phyloP scores from a whole-genome alignment of 495 filamentous ascomycete genomes.

The Penicillium crystallinum region DNA sequence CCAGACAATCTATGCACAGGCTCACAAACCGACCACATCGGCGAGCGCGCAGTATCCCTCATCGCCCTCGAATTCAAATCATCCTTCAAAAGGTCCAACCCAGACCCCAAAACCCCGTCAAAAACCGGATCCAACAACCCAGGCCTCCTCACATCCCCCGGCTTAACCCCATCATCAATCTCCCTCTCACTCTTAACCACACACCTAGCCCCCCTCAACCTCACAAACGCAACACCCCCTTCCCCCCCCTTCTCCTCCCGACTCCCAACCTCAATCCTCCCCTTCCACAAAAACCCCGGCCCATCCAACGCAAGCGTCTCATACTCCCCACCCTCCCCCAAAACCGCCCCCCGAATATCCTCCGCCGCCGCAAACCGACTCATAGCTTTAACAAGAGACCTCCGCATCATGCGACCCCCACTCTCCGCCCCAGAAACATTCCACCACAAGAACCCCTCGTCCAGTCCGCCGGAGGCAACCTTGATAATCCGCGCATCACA shows the following conservation, averaged over 20 bases:
- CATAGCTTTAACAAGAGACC: slow-evolving; percentile 56
- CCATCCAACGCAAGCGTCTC: slow-evolving; percentile 88
- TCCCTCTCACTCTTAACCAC: slow-evolving; percentile 39
- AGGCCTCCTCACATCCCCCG: slow-evolving; percentile 35
- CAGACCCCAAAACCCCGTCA: slow-evolving; percentile 12
- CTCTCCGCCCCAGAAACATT: slow-evolving; percentile 52
- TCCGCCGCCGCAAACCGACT: slow-evolving; percentile 57
- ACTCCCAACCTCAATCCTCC: slow-evolving; percentile 59
- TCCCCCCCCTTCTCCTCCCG: slow-evolving; percentile 55
- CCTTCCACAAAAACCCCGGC: slow-evolving; percentile 64
- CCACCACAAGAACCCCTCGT: slow-evolving; percentile 75
- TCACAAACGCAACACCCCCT: slow-evolving; percentile 66
- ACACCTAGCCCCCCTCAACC: slow-evolving; percentile 52
- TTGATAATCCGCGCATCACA: slow-evolving; percentile 88
- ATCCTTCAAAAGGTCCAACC: not conserved
- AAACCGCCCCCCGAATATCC: slow-evolving; percentile 56
- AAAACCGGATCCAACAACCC: slow-evolving; percentile 41
- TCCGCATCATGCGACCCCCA: slow-evolving; percentile 41
- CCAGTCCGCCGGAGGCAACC: slow-evolving; percentile 84
- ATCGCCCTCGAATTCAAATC: not conserved
- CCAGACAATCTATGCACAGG: slow-evolving; percentile 16
- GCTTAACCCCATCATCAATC: slow-evolving; percentile 28
- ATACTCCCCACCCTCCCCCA: slow-evolving; percentile 95
- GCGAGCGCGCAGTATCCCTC: not conserved
- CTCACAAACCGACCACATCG: slow-evolving; percentile 12